These are phyloP conservation scores for Whalleya microplaca DNA, from an alignment of 2,329 filamentous ascomycete species.

Conservation along the genomic window DNA sequence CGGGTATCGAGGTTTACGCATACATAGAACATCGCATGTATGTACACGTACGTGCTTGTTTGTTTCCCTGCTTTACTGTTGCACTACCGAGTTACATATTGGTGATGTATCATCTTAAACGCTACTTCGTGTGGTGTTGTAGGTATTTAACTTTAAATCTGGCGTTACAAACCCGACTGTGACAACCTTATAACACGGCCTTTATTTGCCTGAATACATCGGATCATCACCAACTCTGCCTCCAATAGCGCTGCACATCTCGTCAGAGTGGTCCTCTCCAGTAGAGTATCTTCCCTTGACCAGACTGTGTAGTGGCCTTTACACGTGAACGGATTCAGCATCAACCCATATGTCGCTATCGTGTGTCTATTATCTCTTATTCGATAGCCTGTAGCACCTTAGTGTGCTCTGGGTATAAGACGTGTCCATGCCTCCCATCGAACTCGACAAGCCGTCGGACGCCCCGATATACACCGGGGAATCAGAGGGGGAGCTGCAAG, in stretches of 20 bases:
- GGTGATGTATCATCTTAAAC: not conserved
- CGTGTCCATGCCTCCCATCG: constrained; percentile 30
- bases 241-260: not conserved
- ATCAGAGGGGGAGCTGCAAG: constrained; percentile 19
- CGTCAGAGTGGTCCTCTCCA: not conserved
- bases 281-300: not conserved
- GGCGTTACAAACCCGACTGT: not conserved
- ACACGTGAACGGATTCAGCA: not conserved
- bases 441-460: constrained; percentile 34
- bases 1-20: constrained; percentile 11
- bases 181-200: too few species aligned
- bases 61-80: not conserved
- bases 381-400: not conserved
- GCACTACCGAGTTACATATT: not conserved
- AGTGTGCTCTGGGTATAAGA: not conserved
- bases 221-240: not conserved
- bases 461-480: constrained; percentile 24
- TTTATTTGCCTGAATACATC: not conserved
- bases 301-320: not conserved
- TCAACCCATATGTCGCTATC: not conserved
- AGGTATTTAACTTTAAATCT: not conserved
- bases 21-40: not conserved
- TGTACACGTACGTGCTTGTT: not conserved
- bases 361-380: not conserved
- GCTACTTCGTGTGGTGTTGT: not conserved